phyloP scores from a whole-genome alignment of 306 rosid species.

The Notholithocarpus densiflorus region DNA sequence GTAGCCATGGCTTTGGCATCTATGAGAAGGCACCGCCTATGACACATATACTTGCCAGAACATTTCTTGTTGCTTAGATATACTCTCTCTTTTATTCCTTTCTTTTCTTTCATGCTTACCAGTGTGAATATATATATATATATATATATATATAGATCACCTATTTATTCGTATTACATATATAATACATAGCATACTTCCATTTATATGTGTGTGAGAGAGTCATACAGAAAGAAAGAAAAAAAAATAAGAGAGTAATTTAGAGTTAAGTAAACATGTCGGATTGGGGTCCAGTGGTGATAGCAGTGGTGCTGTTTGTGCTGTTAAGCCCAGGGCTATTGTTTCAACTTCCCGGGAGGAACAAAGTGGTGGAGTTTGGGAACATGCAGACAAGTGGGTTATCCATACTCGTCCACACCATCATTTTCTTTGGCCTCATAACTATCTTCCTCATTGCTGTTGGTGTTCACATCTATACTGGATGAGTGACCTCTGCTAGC shows the following conservation, averaged over 20 bases:
- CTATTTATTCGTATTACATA: not conserved
- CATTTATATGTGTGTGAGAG: not conserved
- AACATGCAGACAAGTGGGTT: conserved; percentile 56
- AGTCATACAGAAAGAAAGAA: not conserved
- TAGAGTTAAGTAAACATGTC: conserved; percentile 30
- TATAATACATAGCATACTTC: not conserved
- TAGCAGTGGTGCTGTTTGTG: conserved; percentile 70
- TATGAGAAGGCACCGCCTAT: conserved; percentile 14
- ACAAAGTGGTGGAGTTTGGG: conserved; percentile 50
- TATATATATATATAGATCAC: not conserved
- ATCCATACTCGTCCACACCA: conserved; percentile 52
- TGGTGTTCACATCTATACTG: conserved; percentile 59
- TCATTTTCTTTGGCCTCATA: conserved; percentile 67
- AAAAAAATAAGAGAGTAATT: not conserved
- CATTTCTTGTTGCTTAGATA: conserved; percentile 16
- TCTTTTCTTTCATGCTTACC: conserved; percentile 23
- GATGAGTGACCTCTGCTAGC: conserved; percentile 12
- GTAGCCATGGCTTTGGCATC: not conserved
- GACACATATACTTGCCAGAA: not conserved
- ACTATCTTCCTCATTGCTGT: conserved; percentile 60
- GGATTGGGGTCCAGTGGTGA: conserved; percentile 78
- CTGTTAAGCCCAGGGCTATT: conserved; percentile 58
- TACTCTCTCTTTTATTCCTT: conserved; percentile 3
- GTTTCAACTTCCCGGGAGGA: conserved; percentile 58
- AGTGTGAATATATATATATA: not conserved